phyloP scores from a whole-genome alignment of 2,329 filamentous ascomycete genomes.

The Aspergillus ibericus region DNA sequence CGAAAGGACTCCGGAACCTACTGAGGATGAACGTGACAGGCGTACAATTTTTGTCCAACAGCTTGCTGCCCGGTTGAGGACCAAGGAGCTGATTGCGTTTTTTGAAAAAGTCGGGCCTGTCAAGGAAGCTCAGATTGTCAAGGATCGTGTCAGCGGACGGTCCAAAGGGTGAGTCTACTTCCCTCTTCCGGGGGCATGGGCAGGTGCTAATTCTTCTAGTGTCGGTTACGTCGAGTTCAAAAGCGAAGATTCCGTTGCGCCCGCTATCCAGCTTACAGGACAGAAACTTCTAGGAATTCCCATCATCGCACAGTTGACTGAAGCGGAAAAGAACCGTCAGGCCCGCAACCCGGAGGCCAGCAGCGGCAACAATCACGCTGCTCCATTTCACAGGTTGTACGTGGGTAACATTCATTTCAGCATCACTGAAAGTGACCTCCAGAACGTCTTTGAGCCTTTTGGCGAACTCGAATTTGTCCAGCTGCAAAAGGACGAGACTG shows the following conservation, averaged over 20 bases:
- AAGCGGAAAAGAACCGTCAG: constrained; percentile 99
- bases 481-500: constrained; percentile 91
- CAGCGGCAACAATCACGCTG: constrained; percentile 71
- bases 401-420: constrained; percentile 99
- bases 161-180: constrained; percentile 84
- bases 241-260: constrained; percentile 86
- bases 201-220: constrained; percentile 51
- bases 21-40: constrained; percentile 93
- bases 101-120: constrained; percentile 94
- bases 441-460: constrained; percentile 96
- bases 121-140: constrained; percentile 97
- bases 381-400: constrained; percentile 96
- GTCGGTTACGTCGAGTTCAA: constrained; percentile 99
- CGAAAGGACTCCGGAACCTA: constrained; percentile 65
- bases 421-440: constrained; percentile 92
- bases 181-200: constrained; percentile 1
- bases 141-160: constrained; percentile 92
- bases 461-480: constrained; percentile 97
- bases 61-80: constrained; percentile 88
- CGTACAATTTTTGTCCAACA: constrained; percentile 98
- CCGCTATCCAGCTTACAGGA: constrained; percentile 95
- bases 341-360: constrained; percentile 74
- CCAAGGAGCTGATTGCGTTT: constrained; percentile 88
- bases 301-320: constrained; percentile 96
- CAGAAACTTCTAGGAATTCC: constrained; percentile 98